phyloP scores from a whole-genome alignment of 164 flowering plant genomes.

The Vitis labrusca region DNA sequence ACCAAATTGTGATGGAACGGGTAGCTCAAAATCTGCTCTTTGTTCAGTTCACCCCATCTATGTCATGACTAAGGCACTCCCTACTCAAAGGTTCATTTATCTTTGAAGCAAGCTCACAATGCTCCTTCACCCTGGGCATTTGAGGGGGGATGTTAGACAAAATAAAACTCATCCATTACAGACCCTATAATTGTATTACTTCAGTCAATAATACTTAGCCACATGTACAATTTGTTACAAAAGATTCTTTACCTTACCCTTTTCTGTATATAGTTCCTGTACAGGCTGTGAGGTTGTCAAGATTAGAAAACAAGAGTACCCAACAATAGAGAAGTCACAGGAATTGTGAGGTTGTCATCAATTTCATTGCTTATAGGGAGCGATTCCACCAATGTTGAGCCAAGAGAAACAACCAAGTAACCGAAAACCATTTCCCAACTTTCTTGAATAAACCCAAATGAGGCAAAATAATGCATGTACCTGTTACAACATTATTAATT shows the following conservation, averaged over 20 bases:
- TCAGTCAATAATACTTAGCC: no score
- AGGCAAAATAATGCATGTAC: slow-evolving; percentile 77
- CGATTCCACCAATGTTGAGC: slow-evolving; percentile 77
- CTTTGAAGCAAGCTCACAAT: no score
- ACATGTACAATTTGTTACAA: no score
- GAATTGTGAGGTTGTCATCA: slow-evolving; percentile 91
- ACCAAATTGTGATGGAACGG: not conserved
- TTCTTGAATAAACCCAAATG: slow-evolving; percentile 52
- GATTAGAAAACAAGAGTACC: slow-evolving; percentile 61
- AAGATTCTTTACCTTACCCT: no score
- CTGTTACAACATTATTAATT: slow-evolving; percentile 35
- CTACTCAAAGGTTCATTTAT: no score
- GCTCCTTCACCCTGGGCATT: no score
- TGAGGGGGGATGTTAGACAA: no score
- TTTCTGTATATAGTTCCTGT: no score
- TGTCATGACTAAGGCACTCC: no score
- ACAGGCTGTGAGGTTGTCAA: not conserved
- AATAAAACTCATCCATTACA: no score
- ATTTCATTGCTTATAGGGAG: slow-evolving; percentile 79
- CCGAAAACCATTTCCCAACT: slow-evolving; percentile 60
- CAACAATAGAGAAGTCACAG: slow-evolving; percentile 61
- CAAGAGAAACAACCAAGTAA: slow-evolving; percentile 66
- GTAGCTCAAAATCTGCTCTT: not conserved
- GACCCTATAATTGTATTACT: no score
- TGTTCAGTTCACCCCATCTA: no score